Evolutionary conservation across 176 grass and related monocot species (phyloP).

Genomic region (Lolium multiflorum): DNA sequence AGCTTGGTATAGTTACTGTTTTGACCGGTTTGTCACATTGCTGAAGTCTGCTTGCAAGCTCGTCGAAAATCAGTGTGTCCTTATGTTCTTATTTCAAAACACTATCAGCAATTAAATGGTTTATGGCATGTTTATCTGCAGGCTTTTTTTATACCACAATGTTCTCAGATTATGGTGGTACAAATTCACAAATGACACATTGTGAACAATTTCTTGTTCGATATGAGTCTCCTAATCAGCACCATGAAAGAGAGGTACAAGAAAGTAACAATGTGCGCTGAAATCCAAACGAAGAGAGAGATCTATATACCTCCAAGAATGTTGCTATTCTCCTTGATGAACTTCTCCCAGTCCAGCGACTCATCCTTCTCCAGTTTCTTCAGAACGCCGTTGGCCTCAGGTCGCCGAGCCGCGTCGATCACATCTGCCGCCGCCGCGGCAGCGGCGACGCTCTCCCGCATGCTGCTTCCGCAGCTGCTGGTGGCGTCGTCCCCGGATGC

Average conservation of each 20-base stretch:
- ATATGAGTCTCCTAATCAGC: neutral
- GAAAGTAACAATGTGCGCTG: neutral
- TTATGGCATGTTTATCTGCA: neutral
- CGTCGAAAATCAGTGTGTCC: neutral
- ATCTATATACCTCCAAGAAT: slow-evolving; percentile 59
- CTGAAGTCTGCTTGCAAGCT: neutral
- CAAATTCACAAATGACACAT: too few species aligned
- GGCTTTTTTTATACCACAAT: neutral
- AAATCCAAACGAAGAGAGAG: slow-evolving; percentile 34
- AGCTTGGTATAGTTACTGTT: neutral
- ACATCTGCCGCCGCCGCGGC: slow-evolving; percentile 31
- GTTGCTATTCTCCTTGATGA: slow-evolving; percentile 63
- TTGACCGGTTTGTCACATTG: neutral
- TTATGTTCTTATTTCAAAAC: neutral
- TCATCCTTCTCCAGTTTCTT: slow-evolving; percentile 79
- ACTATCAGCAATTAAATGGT: neutral
- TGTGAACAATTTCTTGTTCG: too few species aligned
- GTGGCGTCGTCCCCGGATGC: slow-evolving; percentile 37
- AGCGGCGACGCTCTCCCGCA: slow-evolving; percentile 48
- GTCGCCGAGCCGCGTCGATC: slow-evolving; percentile 33
- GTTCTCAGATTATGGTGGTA: neutral
- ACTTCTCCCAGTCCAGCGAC: slow-evolving; percentile 86
- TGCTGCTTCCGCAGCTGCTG: slow-evolving; percentile 67
- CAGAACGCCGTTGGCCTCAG: slow-evolving; percentile 53
- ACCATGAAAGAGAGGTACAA: neutral